Conservation (phyloP, 148 eudicot species). For the Pouteria glomerata region DNA sequence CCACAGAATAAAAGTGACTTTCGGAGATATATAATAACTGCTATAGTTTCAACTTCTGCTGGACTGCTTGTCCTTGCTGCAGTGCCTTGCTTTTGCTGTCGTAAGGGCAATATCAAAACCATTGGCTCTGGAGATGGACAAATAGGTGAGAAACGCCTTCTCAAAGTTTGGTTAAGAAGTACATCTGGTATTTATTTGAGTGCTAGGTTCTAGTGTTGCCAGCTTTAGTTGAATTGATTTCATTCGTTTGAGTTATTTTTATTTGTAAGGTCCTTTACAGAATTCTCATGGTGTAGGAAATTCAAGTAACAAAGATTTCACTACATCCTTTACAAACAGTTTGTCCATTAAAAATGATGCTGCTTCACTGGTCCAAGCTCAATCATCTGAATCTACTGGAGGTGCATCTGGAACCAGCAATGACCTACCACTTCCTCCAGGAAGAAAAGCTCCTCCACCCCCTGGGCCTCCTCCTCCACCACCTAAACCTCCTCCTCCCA, state of each 20-base stretch:
- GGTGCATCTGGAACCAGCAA: slow-evolving; percentile 14
- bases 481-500: slow-evolving; percentile 47
- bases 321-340: slow-evolving; percentile 10
- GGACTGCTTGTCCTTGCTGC: slow-evolving; percentile 28
- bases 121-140: slow-evolving; percentile 18
- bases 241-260: neutral
- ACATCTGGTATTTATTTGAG: slow-evolving; percentile 27
- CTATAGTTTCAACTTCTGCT: slow-evolving; percentile 23
- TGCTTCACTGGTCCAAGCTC: slow-evolving; percentile 2
- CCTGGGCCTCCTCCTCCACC: slow-evolving; percentile 48
- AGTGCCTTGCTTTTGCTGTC: slow-evolving; percentile 31
- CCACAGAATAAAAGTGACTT: slow-evolving; percentile 5
- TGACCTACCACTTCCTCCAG: slow-evolving; percentile 30
- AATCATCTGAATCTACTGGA: slow-evolving; percentile 14
- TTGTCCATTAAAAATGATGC: slow-evolving; percentile 3
- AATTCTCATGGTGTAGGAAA: slow-evolving; percentile 17
- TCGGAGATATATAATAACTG: slow-evolving; percentile 14
- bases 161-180: slow-evolving; percentile 32
- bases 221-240: neutral
- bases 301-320: slow-evolving; percentile 19
- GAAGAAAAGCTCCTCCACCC: slow-evolving; percentile 35
- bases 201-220: neutral
- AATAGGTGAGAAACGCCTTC: slow-evolving; percentile 55
- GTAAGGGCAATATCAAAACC: slow-evolving; percentile 14
- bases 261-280: slow-evolving; percentile 39